These are phyloP conservation scores for Pyrenochaeta sp. DNA, from an alignment of 2,329 filamentous ascomycete species.

Conservation along the genomic window DNA sequence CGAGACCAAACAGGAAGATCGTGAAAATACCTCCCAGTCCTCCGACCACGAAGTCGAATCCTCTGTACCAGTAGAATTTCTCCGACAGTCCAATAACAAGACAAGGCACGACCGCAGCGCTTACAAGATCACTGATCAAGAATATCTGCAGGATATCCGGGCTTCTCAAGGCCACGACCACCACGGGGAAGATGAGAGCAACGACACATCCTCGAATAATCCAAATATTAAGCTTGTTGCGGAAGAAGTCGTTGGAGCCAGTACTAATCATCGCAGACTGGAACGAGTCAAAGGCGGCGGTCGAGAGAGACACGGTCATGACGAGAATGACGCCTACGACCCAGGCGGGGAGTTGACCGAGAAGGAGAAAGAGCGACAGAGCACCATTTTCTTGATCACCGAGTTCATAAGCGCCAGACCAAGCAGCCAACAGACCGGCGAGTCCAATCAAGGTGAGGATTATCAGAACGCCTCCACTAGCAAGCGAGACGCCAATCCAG, in stretches of 20 bases:
- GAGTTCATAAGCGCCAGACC: conserved; percentile 77
- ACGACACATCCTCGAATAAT: conserved; percentile 75
- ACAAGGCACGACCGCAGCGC: conserved; percentile 77
- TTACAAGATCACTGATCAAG: conserved; percentile 81
- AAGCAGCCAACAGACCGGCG: conserved; percentile 78
- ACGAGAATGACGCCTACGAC: conserved; percentile 83
- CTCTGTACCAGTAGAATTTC: conserved; percentile 74
- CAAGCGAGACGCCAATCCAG: conserved; percentile 75
- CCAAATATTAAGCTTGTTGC: conserved; percentile 81
- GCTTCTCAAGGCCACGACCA: conserved; percentile 77
- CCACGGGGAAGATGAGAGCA: conserved; percentile 75
- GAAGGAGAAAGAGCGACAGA: conserved; percentile 77
- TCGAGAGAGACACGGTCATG: conserved; percentile 80
- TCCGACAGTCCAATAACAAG: conserved; percentile 76
- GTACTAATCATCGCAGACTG: conserved; percentile 88
- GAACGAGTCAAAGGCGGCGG: conserved; percentile 80
- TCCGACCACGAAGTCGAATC: conserved; percentile 81
- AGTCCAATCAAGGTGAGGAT: conserved; percentile 77
- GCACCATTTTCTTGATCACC: conserved; percentile 69
- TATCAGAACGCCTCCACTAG: conserved; percentile 68
- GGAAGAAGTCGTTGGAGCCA: conserved; percentile 83
- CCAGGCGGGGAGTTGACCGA: conserved; percentile 77
- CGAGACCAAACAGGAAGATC: conserved; percentile 81
- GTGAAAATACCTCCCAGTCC: conserved; percentile 79
- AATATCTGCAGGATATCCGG: conserved; percentile 83